Percentiles rank a stretch among this genome's conserved stretches.
phyloP scores from a whole-genome alignment of 371 early-diverging fungal species.

The Capillidium heterosporum region DNA sequence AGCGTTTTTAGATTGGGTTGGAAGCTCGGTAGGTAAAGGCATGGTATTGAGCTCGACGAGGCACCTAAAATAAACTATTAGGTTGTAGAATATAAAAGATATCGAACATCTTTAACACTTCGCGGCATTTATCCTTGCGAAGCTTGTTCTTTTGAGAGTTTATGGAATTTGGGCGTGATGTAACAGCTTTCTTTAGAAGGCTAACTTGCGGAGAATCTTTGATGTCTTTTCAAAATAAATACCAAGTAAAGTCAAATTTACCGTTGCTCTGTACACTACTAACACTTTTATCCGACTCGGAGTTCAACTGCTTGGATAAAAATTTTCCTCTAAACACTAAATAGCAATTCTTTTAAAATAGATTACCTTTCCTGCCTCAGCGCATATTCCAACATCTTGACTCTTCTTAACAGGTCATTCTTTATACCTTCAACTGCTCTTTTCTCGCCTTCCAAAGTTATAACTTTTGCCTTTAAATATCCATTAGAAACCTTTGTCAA shows the following conservation, averaged over 20 bases:
- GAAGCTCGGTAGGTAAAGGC: not conserved
- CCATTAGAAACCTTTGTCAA: not conserved
- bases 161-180: not conserved
- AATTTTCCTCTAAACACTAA: not conserved
- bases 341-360: not conserved
- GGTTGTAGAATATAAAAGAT: not conserved
- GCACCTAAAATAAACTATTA: not conserved
- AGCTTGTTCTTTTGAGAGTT: not conserved
- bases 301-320: not conserved
- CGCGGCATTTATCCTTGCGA: slow-evolving; percentile 4
- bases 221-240: too few relatives aligned
- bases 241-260: too few relatives aligned
- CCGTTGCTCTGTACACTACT: too few relatives aligned
- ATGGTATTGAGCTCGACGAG: slow-evolving; percentile 3
- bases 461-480: slow-evolving; percentile 40
- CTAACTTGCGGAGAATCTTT: too few relatives aligned
- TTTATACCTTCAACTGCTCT: slow-evolving; percentile 56
- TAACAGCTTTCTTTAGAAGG: too few relatives aligned
- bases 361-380: slow-evolving; percentile 47
- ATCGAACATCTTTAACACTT: slow-evolving; percentile 4
- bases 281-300: not conserved
- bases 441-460: slow-evolving; percentile 67
- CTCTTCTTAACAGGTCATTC: slow-evolving; percentile 53
- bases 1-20: not conserved
- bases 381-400: slow-evolving; percentile 81